These are phyloP conservation scores for Heteromeles arbutifolia DNA, from an alignment of 306 rosid species.

Conservation along the genomic window DNA sequence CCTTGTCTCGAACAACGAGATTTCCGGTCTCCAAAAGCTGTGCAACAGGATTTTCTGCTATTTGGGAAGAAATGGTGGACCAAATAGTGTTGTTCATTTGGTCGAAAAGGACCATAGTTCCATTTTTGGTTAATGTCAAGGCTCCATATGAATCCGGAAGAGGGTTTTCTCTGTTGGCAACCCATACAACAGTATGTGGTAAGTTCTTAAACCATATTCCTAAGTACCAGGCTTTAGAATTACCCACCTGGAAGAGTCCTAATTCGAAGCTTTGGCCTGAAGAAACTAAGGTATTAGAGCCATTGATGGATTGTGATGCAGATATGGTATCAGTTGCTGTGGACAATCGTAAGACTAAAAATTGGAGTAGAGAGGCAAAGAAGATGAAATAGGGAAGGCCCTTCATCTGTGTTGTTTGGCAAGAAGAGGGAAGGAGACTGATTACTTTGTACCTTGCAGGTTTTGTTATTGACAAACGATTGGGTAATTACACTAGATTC, in stretches of 20 bases:
- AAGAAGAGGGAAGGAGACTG: background rate
- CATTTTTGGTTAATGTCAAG: background rate
- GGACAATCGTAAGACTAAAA: background rate
- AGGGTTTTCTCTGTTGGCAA: conserved; percentile 17
- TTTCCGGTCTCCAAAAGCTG: conserved; percentile 34
- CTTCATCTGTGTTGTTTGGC: background rate
- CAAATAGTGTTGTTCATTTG: background rate
- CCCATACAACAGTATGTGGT: conserved; percentile 9
- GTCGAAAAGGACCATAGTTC: background rate
- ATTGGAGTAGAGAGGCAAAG: background rate
- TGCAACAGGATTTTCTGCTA: conserved; percentile 9
- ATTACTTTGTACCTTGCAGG: too few species aligned
- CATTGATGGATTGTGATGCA: background rate
- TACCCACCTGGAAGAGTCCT: conserved; percentile 10
- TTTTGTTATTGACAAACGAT: too few species aligned
- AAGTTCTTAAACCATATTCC: conserved; percentile 19
- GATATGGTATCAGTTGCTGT: conserved; percentile 4
- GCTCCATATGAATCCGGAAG: background rate
- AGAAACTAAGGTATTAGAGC: conserved; percentile 3
- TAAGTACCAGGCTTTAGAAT: conserved; percentile 2
- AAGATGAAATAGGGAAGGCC: background rate
- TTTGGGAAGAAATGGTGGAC: background rate
- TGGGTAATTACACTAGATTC: too few species aligned
- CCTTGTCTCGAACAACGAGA: conserved; percentile 24
- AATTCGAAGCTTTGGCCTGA: conserved; percentile 2